phyloP scores from a whole-genome alignment of 768 basidiomycete genomes.

The Tricholomella constricta region DNA sequence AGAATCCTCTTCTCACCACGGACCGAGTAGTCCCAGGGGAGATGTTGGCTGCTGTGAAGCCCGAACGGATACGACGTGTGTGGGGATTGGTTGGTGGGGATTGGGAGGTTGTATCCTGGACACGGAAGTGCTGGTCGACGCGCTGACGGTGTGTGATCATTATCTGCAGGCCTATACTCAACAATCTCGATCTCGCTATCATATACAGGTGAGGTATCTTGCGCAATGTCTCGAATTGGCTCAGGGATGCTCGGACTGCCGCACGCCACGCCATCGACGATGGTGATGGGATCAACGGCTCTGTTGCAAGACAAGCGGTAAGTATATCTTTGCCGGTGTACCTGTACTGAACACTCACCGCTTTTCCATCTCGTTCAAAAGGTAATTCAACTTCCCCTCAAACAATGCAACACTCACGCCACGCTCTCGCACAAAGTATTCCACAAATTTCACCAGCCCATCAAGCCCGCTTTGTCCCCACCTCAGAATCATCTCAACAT shows the following conservation, averaged over 20 bases:
- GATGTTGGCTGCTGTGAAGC: constrained; percentile 14
- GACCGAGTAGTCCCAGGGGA: constrained; percentile 19
- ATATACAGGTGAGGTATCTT: too few species aligned
- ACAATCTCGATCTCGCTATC: too few species aligned
- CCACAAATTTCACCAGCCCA: background rate
- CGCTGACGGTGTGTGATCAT: background rate
- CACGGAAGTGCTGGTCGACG: background rate
- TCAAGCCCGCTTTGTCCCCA: background rate
- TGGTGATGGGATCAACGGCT: too few species aligned
- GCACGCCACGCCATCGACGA: too few species aligned
- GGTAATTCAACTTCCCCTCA: constrained; percentile 4
- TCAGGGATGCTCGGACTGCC: too few species aligned
- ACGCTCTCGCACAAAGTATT: background rate
- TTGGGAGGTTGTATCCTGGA: background rate
- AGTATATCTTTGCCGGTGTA: too few species aligned
- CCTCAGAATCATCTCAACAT: background rate
- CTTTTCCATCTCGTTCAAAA: background rate
- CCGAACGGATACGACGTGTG: constrained; percentile 23
- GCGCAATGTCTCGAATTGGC: too few species aligned
- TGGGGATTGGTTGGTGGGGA: background rate
- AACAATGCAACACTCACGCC: background rate
- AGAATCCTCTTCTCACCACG: background rate
- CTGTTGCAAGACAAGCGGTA: too few species aligned
- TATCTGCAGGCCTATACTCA: too few species aligned
- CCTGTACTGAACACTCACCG: background rate